Conservation (phyloP, 805 yeast species). For the Alloascoidea africana region DNA sequence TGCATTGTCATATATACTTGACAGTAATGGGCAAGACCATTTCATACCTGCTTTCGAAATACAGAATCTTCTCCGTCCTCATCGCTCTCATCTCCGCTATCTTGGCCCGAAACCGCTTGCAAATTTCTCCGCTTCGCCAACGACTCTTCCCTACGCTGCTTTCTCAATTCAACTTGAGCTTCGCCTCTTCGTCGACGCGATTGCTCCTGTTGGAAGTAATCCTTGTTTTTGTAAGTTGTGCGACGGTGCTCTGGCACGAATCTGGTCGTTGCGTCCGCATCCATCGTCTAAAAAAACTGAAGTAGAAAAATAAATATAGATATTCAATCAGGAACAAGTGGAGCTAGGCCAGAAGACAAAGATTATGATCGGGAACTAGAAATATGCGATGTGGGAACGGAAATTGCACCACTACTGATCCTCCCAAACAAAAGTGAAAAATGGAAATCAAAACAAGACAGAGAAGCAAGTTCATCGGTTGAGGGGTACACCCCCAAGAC, state of each 20-base stretch:
- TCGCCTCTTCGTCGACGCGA: slow-evolving; percentile 95
- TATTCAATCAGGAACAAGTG: too few relatives aligned
- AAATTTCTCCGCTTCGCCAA: slow-evolving; percentile 87
- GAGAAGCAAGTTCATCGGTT: too few relatives aligned
- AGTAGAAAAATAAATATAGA: too few relatives aligned
- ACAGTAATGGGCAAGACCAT: slow-evolving; percentile 7
- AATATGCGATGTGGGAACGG: too few relatives aligned
- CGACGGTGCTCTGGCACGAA: slow-evolving; percentile 97
- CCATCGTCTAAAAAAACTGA: too few relatives aligned
- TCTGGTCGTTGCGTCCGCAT: slow-evolving; percentile 59
- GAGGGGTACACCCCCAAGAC: too few relatives aligned
- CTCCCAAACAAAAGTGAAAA: too few relatives aligned
- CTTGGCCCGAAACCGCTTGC: slow-evolving; percentile 24
- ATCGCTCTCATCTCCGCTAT: slow-evolving; percentile 36
- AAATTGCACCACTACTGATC: too few relatives aligned
- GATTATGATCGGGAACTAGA: too few relatives aligned
- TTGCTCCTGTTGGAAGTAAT: slow-evolving; percentile 89
- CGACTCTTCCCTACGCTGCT: slow-evolving; percentile 91
- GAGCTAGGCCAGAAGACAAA: too few relatives aligned
- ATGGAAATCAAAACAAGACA: too few relatives aligned
- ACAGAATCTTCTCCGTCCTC: slow-evolving; percentile 22
- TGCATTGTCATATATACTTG: too few relatives aligned
- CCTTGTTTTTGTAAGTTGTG: slow-evolving; percentile 88
- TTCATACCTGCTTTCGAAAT: slow-evolving; percentile 13
- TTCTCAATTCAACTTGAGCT: slow-evolving; percentile 91